These are phyloP conservation scores for Magnusiomyces tetraspermus DNA, from an alignment of 1,139 yeast species.

Conservation along the genomic window DNA sequence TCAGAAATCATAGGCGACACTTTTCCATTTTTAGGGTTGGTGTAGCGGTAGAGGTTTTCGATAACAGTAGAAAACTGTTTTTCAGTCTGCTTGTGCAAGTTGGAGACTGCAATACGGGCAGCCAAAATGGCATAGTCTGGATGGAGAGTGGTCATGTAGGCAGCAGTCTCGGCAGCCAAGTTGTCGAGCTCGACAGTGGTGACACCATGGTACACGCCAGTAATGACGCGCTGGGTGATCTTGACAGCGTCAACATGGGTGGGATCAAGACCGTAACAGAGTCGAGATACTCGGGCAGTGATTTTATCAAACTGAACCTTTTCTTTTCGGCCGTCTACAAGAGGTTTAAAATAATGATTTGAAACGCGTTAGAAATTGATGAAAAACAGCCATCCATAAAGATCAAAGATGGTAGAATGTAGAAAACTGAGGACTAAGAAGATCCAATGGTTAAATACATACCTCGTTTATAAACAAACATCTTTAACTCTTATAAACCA, in stretches of 20 bases:
- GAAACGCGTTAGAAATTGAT: no score
- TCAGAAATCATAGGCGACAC: constrained; percentile 78
- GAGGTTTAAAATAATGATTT: constrained; percentile 6
- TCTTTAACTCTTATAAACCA: neutral
- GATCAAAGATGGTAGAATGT: no score
- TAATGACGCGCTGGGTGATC: constrained; percentile 78
- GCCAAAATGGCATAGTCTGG: constrained; percentile 94
- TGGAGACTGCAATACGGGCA: constrained; percentile 87
- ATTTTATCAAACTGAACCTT: constrained; percentile 75
- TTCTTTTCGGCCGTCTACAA: constrained; percentile 62
- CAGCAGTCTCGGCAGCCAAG: constrained; percentile 94
- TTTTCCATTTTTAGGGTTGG: constrained; percentile 66
- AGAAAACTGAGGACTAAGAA: neutral
- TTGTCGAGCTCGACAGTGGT: constrained; percentile 88
- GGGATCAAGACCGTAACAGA: constrained; percentile 77
- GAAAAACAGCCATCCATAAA: no score
- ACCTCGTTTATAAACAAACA: constrained; percentile 49
- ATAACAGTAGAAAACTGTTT: constrained; percentile 78
- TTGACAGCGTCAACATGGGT: constrained; percentile 80
- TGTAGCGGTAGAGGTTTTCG: constrained; percentile 58
- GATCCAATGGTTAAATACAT: constrained; percentile 5
- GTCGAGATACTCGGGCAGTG: constrained; percentile 54
- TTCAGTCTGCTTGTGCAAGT: constrained; percentile 87
- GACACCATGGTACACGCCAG: constrained; percentile 94
- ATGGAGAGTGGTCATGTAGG: constrained; percentile 91